These are phyloP conservation scores for Mediolabrus comicus DNA, from an alignment of 108 stramenopile species.

Conservation along the genomic window DNA sequence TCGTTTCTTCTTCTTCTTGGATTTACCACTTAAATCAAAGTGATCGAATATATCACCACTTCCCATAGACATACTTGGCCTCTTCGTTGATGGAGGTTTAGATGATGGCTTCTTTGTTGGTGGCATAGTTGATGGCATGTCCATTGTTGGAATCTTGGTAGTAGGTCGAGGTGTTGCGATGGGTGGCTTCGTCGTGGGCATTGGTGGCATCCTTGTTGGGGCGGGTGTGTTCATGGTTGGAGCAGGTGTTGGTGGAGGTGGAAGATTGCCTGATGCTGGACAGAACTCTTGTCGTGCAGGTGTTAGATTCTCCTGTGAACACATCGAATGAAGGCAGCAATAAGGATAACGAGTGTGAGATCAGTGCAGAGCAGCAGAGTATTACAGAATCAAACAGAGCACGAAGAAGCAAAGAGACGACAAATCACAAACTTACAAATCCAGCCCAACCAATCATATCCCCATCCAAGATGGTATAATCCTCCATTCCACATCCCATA, in stretches of 20 bases:
- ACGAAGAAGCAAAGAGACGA: not conserved
- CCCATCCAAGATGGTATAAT: constrained; percentile 22
- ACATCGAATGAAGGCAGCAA: not conserved
- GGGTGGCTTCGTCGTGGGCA: not conserved
- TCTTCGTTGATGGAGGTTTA: not conserved
- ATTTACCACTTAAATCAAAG: not conserved
- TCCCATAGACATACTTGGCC: not conserved
- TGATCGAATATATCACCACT: constrained; percentile 3
- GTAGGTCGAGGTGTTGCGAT: not conserved
- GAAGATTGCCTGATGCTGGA: constrained; percentile 8
- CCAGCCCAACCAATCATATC: constrained; percentile 41
- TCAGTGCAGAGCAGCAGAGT: not conserved
- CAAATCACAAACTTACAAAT: constrained; percentile 25
- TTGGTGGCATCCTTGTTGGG: not conserved
- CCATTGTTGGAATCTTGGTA: not conserved
- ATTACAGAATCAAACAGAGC: not conserved
- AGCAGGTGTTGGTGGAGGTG: not conserved
- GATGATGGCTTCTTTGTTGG: not conserved
- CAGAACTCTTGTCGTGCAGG: constrained; percentile 42
- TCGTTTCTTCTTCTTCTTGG: not conserved
- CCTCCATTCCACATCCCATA: constrained; percentile 29
- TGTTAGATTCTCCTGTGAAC: constrained; percentile 12
- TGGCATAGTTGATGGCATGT: not conserved
- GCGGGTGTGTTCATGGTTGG: not conserved
- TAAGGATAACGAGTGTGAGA: not conserved